Conservation (phyloP, 1,284 basidiomycete species). For the Lignosus rhinocerotis region DNA sequence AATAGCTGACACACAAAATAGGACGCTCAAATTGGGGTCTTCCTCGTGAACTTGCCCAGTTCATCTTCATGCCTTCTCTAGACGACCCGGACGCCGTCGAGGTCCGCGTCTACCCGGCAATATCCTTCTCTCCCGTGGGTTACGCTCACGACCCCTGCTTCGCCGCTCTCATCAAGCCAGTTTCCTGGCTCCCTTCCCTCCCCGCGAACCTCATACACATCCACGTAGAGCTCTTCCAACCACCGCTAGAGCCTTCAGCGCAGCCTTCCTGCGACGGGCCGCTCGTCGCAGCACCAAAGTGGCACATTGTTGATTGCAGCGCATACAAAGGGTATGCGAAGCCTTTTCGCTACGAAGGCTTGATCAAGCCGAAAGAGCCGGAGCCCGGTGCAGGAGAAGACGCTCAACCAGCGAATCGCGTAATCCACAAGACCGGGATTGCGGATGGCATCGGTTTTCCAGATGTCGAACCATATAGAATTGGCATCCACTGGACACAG, state of each 20-base stretch:
- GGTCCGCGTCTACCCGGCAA: slow-evolving; percentile 21
- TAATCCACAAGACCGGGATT: slow-evolving; percentile 7
- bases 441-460: slow-evolving; percentile 20
- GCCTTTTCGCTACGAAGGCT: slow-evolving; percentile 14
- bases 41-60: slow-evolving; percentile 21
- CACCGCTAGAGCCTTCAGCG: slow-evolving; percentile 13
- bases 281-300: slow-evolving; percentile 14
- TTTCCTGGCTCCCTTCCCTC: slow-evolving; percentile 18
- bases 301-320: slow-evolving; percentile 14
- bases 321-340: slow-evolving; percentile 13
- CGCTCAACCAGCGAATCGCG: background rate
- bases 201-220: slow-evolving; percentile 16
- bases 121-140: slow-evolving; percentile 15
- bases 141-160: slow-evolving; percentile 16
- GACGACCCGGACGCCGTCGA: slow-evolving; percentile 15
- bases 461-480: slow-evolving; percentile 18
- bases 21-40: slow-evolving; percentile 21
- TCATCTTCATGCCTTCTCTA: slow-evolving; percentile 20
- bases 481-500: slow-evolving; percentile 20
- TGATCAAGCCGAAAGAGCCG: slow-evolving; percentile 10
- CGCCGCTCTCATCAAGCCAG: slow-evolving; percentile 21
- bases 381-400: slow-evolving; percentile 2
- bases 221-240: slow-evolving; percentile 18
- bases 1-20: background rate
- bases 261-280: slow-evolving; percentile 8